Base-by-base conservation (phyloP, 2,329 filamentous ascomycete genomes). In the Exophiala sp. region DNA sequence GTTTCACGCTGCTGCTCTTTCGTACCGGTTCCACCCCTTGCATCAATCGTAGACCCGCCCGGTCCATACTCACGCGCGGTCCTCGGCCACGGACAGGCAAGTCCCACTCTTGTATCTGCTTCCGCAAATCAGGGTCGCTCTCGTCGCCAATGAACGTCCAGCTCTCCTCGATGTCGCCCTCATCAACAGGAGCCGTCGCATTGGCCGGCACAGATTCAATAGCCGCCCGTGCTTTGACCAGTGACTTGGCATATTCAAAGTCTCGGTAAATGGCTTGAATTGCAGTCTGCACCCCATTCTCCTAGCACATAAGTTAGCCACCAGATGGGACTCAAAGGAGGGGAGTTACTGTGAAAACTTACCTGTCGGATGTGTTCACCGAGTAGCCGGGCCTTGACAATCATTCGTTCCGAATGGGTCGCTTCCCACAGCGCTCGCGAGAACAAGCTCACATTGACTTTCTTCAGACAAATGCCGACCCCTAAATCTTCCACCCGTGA, bases 191-290 rank as follows among this genome's bases (percentile, higher is more conserved):
- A n/a, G 68, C 67, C 6, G 61, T 57, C 2, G 58, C 51, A 11
- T 68, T 59, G 20, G 54, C 54, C 14, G 53, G 21, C n/a, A 44
- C 55, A 18, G 57, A 62, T 21, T 67, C 66, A 3, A 61, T 63
- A 46, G 68, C 67, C 1, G 60, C 63, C 32, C 68, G 74, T 65
- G 85, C 82, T 70, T 87, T 88, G 68, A 96, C 87, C 41, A 97
- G 77, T 12, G 86, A 87, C 70, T 83, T 88, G 35, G 94, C 91
- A 65, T 96, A 96, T 68, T 97, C 94, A 52, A 97, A 80, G 68
- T 97, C 92, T 39, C 94, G 87, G 68, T 97, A 99, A 52, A 99
- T 89, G 56, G 85, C 88, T 70, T 96, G 89, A 58, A 97, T 94
- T 5, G 92, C 94, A 4, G 80, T 88, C 44, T 87, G 84, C n/a